Conservation (phyloP, 2,329 filamentous ascomycete species). For the Sphaerulina populicola region DNA sequence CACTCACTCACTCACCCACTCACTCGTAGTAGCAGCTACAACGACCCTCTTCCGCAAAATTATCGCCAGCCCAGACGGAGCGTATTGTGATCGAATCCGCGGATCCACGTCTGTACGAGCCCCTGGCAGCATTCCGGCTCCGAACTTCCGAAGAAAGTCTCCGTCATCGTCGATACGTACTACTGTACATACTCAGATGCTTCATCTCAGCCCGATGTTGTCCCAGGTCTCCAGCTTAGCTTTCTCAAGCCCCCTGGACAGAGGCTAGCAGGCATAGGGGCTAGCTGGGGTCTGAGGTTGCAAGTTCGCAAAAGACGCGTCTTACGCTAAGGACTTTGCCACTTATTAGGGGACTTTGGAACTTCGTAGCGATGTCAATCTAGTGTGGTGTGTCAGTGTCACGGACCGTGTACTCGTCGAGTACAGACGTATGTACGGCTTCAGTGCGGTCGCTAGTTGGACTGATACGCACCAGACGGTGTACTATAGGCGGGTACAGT, state of each 20-base stretch:
- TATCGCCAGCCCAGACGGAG: not conserved
- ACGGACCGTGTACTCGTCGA: too few species aligned
- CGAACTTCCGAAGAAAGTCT: not conserved
- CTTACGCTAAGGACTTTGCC: too few species aligned
- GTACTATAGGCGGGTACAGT: too few species aligned
- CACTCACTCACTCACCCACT: not conserved
- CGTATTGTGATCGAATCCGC: not conserved
- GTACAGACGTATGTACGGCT: too few species aligned
- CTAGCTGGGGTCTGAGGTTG: not conserved
- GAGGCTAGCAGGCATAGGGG: not conserved
- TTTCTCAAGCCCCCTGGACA: not conserved
- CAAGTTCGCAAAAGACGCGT: not conserved
- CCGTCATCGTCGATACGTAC: not conserved
- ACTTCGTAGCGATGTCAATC: not conserved
- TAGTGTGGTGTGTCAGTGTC: too few species aligned
- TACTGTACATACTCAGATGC: too few species aligned
- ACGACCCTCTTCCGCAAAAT: not conserved
- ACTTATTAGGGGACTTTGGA: not conserved
- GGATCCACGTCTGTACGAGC: not conserved
- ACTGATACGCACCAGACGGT: too few species aligned
- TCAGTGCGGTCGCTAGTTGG: too few species aligned
- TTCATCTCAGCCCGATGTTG: not conserved
- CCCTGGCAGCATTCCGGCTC: not conserved
- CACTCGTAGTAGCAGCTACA: not conserved
- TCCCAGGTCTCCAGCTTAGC: not conserved